These are phyloP conservation scores for Daedalea quercina DNA, from an alignment of 768 basidiomycete genomes.

Conservation along the genomic window DNA sequence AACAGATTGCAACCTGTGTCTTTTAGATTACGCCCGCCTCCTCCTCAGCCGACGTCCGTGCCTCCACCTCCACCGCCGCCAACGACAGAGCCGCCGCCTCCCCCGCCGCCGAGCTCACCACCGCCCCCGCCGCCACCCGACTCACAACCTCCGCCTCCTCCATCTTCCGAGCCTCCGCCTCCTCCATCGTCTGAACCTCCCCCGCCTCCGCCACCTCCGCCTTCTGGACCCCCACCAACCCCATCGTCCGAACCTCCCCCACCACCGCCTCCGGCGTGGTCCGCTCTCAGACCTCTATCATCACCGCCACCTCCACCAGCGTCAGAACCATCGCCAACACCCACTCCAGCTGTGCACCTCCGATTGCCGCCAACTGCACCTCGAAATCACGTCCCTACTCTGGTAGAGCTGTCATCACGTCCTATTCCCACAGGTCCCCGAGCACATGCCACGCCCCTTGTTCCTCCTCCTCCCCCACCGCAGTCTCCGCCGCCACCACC, in stretches of 20 bases:
- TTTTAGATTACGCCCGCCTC: slow-evolving; percentile 21
- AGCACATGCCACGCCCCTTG: slow-evolving; percentile 11
- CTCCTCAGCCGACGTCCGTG: slow-evolving; percentile 29
- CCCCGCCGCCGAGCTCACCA: slow-evolving; percentile 15
- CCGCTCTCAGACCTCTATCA: slow-evolving; percentile 5
- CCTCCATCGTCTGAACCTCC: slow-evolving; percentile 20
- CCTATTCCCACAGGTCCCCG: not conserved
- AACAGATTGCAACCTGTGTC: slow-evolving; percentile 15
- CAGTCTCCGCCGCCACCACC: slow-evolving; percentile 12
- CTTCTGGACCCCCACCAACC: slow-evolving; percentile 22
- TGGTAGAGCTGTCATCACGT: not conserved
- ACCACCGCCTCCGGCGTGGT: slow-evolving; percentile 13
- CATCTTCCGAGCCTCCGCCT: slow-evolving; percentile 21
- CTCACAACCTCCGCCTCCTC: slow-evolving; percentile 23
- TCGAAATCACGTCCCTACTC: not conserved
- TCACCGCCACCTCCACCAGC: slow-evolving; percentile 12
- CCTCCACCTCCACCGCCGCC: slow-evolving; percentile 20
- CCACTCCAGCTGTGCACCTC: not conserved
- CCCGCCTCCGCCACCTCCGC: slow-evolving; percentile 22
- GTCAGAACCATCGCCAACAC: slow-evolving; percentile 8
- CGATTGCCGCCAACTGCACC: not conserved
- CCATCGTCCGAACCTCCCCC: slow-evolving; percentile 18
- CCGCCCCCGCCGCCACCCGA: slow-evolving; percentile 12
- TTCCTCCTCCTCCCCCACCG: slow-evolving; percentile 36
- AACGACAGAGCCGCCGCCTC: slow-evolving; percentile 9